Evolutionary conservation across 176 grass and related monocot genomes (phyloP), one percentile per base, ranked within the genome.

Genomic region (Triticum monococcum): DNA sequence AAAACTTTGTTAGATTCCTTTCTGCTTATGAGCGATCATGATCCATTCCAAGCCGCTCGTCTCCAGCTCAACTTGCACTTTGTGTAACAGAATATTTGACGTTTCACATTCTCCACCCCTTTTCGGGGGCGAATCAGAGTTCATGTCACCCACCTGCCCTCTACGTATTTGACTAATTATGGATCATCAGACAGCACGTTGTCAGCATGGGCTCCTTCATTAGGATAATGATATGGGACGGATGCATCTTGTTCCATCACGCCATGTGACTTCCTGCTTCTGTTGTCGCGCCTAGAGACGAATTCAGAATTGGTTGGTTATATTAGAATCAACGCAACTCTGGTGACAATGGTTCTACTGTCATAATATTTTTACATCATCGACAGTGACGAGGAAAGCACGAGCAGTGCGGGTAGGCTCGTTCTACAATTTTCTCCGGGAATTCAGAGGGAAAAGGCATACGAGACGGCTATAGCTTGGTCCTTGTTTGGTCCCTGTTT

Each of bases 41-140:
- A 30, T 70, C 52, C 12, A 28, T 66, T 73, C 40, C 18, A 52
- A 83, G 32, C 24, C 72, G 31, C 41, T 72, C 8, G 11, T 79
- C 78, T 59, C 57, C 32, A 74, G 64, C 89, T 45, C 74, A 87
- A 73, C 65, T 33, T 63, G 9, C 66, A 43, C 65, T 77, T 90
- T 84, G 62, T 8, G 45, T 16, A 22, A 36, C 24, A 73, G 25
- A 35, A 22, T 54, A 26, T 25, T 35, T 43, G 41, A 18, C 52
- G 25, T 35, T 4, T 66, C 74, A 50, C 41, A 33, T 46, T 68
- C 63, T 48, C 28, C 20, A 35, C 52, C 41, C 24, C 37, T 65
- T 83, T 83, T 20, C 18, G 20, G 18, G 10, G 20, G 26, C 60
- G 43, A 36, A 36, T 22, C 65, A 77, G 26, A 6, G 52, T 72